These are phyloP conservation scores for Pachysandra terminalis DNA, from an alignment of 164 flowering plant species.

Conservation along the genomic window DNA sequence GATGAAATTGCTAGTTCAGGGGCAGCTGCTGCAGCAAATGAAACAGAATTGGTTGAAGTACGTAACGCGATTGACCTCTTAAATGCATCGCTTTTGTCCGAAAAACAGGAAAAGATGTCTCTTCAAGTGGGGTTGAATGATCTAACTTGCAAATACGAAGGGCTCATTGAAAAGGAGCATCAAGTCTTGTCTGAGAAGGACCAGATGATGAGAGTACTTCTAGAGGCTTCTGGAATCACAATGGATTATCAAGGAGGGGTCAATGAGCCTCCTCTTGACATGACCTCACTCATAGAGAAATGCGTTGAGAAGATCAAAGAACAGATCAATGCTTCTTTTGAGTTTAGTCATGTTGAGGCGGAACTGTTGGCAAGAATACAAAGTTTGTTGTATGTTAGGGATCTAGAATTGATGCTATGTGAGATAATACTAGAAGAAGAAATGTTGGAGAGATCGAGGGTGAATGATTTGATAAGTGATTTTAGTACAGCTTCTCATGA, in stretches of 20 bases:
- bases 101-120: slow-evolving; percentile 54
- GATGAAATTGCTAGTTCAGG: slow-evolving; percentile 30
- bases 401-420: slow-evolving; percentile 51
- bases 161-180: slow-evolving; percentile 34
- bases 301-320: slow-evolving; percentile 58
- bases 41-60: slow-evolving; percentile 30
- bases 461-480: slow-evolving; percentile 38
- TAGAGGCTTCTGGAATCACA: slow-evolving; percentile 44
- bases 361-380: slow-evolving; percentile 50
- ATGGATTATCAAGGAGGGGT: slow-evolving; percentile 24
- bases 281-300: slow-evolving; percentile 35
- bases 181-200: slow-evolving; percentile 43
- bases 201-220: slow-evolving; percentile 34
- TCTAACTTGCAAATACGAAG: slow-evolving; percentile 37
- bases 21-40: slow-evolving; percentile 16
- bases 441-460: slow-evolving; percentile 32
- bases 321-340: slow-evolving; percentile 22
- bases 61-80: slow-evolving; percentile 47
- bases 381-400: slow-evolving; percentile 46
- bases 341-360: slow-evolving; percentile 25
- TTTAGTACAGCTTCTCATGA: slow-evolving; percentile 39
- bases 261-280: slow-evolving; percentile 28
- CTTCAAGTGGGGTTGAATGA: slow-evolving; percentile 52
- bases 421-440: slow-evolving; percentile 61
- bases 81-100: slow-evolving; percentile 44